These are phyloP conservation scores for Conringia planisiliqua DNA, from an alignment of 345 rosid species.

Conservation along the genomic window DNA sequence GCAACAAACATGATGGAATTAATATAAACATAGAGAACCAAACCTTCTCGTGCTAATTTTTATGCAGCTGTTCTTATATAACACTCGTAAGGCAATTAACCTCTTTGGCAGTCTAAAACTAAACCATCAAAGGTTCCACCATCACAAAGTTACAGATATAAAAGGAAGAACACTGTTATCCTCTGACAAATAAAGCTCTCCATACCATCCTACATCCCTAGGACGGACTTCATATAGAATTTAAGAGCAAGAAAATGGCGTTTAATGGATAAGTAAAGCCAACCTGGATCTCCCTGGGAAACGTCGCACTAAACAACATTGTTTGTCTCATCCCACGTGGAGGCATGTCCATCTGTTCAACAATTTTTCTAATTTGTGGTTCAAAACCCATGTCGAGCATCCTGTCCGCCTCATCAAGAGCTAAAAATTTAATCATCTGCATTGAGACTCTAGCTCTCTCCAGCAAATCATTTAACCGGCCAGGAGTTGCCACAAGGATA, in stretches of 20 bases:
- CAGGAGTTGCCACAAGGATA: slow-evolving; percentile 98
- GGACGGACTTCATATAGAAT: not conserved
- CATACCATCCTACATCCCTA: not conserved
- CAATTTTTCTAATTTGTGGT: slow-evolving; percentile 96
- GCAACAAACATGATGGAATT: slow-evolving; percentile 1
- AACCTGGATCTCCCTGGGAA: slow-evolving; percentile 97
- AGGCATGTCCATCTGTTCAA: slow-evolving; percentile 98
- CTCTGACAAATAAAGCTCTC: not conserved
- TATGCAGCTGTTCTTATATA: not conserved
- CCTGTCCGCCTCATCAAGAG: slow-evolving; percentile 98
- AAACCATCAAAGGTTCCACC: slow-evolving; percentile 6
- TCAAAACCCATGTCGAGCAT: slow-evolving; percentile 99
- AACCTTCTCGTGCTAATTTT: not conserved
- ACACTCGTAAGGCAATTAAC: not conserved
- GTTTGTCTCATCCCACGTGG: slow-evolving; percentile 84
- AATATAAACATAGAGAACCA: not conserved
- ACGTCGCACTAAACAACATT: slow-evolving; percentile 97
- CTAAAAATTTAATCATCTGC: slow-evolving; percentile 81
- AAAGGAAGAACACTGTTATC: not conserved
- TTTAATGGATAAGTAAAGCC: slow-evolving; percentile 6
- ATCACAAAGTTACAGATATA: not conserved
- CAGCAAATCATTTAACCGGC: slow-evolving; percentile 89
- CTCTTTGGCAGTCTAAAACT: slow-evolving; percentile 11
- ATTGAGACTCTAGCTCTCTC: slow-evolving; percentile 97
- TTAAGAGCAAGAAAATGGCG: not conserved